A percentile compares a stretch with the other conserved stretches of the same genome.
Evolutionary conservation across 2,329 filamentous ascomycete genomes (phyloP).

Genomic region (Claviceps purpurea): DNA sequence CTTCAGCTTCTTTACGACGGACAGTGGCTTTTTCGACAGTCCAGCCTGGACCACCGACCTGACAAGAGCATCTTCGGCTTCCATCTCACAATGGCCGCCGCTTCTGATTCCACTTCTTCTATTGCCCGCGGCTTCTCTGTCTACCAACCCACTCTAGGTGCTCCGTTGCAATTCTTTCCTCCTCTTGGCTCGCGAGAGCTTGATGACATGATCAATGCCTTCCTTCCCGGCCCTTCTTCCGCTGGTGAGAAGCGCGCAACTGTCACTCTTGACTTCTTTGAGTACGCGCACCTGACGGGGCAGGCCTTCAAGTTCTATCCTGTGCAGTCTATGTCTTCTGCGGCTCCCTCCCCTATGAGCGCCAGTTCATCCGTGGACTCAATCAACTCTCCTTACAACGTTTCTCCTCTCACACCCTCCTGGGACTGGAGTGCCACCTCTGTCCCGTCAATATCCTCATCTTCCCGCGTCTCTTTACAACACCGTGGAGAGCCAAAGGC

Average conservation of each 20-base stretch:
- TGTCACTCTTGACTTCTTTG: conserved; percentile 46
- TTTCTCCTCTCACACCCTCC: conserved; percentile 35
- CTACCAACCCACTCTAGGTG: conserved; percentile 43
- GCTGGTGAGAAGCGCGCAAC: conserved; percentile 45
- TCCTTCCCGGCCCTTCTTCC: conserved; percentile 37
- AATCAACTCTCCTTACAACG: conserved; percentile 32
- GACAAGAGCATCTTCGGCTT: neutral
- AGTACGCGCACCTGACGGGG: conserved; percentile 38
- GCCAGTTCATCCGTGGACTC: conserved; percentile 28
- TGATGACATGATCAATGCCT: conserved; percentile 44
- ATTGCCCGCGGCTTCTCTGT: conserved; percentile 41
- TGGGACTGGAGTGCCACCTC: conserved; percentile 29
- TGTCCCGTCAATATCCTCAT: conserved; percentile 12
- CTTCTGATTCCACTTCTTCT: conserved; percentile 8
- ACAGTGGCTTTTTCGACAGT: neutral
- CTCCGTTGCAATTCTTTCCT: conserved; percentile 51
- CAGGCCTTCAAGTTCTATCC: conserved; percentile 49
- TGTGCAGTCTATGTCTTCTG: conserved; percentile 25
- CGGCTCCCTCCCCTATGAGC: conserved; percentile 30
- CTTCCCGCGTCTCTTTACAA: conserved; percentile 17
- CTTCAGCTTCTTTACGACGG: neutral
- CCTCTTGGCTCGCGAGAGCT: conserved; percentile 49
- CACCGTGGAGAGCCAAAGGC: conserved; percentile 15
- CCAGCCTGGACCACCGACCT: neutral
- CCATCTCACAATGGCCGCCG: conserved; percentile 14